phyloP scores from a whole-genome alignment of 2,329 filamentous ascomycete genomes.

The Arachnopeziza araneosa region DNA sequence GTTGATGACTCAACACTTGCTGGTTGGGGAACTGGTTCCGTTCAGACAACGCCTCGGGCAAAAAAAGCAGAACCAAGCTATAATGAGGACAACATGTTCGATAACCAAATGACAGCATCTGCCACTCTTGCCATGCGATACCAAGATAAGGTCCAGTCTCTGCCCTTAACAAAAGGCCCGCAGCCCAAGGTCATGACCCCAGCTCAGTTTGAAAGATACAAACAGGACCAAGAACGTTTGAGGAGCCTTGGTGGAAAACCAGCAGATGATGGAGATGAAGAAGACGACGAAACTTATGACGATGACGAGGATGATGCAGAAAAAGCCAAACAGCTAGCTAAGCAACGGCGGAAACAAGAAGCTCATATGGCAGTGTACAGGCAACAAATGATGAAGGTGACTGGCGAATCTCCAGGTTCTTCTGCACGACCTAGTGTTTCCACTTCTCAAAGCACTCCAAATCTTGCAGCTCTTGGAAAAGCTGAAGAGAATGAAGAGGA shows the following conservation, averaged over 20 bases:
- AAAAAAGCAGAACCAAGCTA: slow-evolving; percentile 13
- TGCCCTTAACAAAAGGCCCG: slow-evolving; percentile 2
- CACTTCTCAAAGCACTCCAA: slow-evolving; percentile 57
- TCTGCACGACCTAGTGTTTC: slow-evolving; percentile 47
- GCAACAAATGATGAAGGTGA: slow-evolving; percentile 96
- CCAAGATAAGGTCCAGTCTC: slow-evolving; percentile 17
- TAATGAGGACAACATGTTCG: slow-evolving; percentile 28
- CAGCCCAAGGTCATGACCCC: slow-evolving; percentile 76
- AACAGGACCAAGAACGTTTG: slow-evolving; percentile 64
- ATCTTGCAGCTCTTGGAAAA: slow-evolving; percentile 38
- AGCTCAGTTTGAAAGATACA: slow-evolving; percentile 77
- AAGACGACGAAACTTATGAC: slow-evolving; percentile 60
- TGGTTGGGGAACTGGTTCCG: slow-evolving; percentile 18
- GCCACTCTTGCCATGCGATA: slow-evolving; percentile 27
- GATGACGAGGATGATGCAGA: slow-evolving; percentile 77
- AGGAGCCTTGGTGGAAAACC: slow-evolving; percentile 39
- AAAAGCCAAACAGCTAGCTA: slow-evolving; percentile 65
- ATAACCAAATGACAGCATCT: slow-evolving; percentile 23
- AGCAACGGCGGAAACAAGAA: slow-evolving; percentile 80
- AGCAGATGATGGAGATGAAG: slow-evolving; percentile 54
- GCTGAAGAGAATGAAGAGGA: slow-evolving; percentile 59
- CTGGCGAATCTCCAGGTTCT: slow-evolving; percentile 59
- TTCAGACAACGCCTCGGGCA: slow-evolving; percentile 22
- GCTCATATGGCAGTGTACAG: slow-evolving; percentile 85
- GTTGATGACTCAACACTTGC: slow-evolving; percentile 15